phyloP scores from a whole-genome alignment of 1,284 basidiomycete species.

The Naganishia sp. region DNA sequence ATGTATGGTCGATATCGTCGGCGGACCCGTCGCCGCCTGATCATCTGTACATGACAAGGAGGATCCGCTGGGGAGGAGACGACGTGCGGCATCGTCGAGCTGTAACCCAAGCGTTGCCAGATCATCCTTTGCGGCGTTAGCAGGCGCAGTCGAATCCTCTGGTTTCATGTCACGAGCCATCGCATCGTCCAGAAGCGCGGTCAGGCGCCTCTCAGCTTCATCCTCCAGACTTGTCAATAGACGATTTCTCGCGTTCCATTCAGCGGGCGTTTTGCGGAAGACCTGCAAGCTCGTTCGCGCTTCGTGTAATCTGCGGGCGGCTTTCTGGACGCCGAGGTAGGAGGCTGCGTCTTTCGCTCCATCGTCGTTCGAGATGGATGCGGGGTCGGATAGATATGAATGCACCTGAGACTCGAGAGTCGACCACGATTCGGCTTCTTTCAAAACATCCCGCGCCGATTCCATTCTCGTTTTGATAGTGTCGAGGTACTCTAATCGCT shows the following conservation, averaged over 20 bases:
- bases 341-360: slow-evolving; percentile 44
- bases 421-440: slow-evolving; percentile 91
- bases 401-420: slow-evolving; percentile 88
- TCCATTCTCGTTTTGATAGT: slow-evolving; percentile 82
- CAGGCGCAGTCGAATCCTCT: background rate
- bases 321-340: slow-evolving; percentile 62
- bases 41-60: background rate
- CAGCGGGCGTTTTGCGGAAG: slow-evolving; percentile 78
- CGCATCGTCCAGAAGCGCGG: slow-evolving; percentile 23
- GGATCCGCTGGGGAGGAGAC: background rate
- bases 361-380: slow-evolving; percentile 51
- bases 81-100: slow-evolving; percentile 18
- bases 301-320: slow-evolving; percentile 82
- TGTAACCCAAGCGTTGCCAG: slow-evolving; percentile 15
- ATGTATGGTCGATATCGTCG: slow-evolving; percentile 15
- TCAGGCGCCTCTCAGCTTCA: slow-evolving; percentile 77
- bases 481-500: slow-evolving; percentile 74
- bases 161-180: slow-evolving; percentile 12
- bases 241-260: slow-evolving; percentile 78
- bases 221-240: slow-evolving; percentile 88
- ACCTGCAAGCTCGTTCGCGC: slow-evolving; percentile 82
- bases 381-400: slow-evolving; percentile 68
- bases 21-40: background rate
- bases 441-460: slow-evolving; percentile 75
- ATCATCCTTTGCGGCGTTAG: slow-evolving; percentile 6